phyloP scores from a whole-genome alignment of 768 basidiomycete species.

The Russula emetica region DNA sequence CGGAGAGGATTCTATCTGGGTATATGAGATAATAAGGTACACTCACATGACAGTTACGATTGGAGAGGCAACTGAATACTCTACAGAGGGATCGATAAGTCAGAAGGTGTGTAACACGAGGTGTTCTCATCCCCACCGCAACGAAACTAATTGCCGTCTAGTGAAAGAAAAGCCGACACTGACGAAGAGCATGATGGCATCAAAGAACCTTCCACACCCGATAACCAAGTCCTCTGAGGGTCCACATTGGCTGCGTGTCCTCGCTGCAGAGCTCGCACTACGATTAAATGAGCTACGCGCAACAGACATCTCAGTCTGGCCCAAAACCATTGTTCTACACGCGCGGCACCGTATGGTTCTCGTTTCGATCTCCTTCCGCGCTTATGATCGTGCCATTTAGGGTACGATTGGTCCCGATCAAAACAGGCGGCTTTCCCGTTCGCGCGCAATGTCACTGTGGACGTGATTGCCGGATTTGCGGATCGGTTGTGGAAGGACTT shows the following conservation, averaged over 20 bases:
- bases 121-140: neutral
- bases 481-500: slow-evolving; percentile 86
- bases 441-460: slow-evolving; percentile 64
- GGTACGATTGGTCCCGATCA: slow-evolving; percentile 34
- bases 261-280: slow-evolving; percentile 85
- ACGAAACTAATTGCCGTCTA: slow-evolving; percentile 33
- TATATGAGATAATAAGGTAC: slow-evolving; percentile 85
- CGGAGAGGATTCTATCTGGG: slow-evolving; percentile 82
- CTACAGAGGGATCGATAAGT: slow-evolving; percentile 75
- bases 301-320: slow-evolving; percentile 74
- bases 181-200: slow-evolving; percentile 91
- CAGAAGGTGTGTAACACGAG: slow-evolving; percentile 57
- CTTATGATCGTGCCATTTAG: neutral
- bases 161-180: slow-evolving; percentile 80
- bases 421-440: slow-evolving; percentile 90
- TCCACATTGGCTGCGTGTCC: slow-evolving; percentile 84
- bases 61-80: neutral
- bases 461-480: slow-evolving; percentile 69
- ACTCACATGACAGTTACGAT: slow-evolving; percentile 27
- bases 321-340: slow-evolving; percentile 82
- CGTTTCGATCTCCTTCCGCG: neutral
- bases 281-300: slow-evolving; percentile 80
- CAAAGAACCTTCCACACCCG: slow-evolving; percentile 86
- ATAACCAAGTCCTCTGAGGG: slow-evolving; percentile 73
- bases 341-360: slow-evolving; percentile 56